A percentile compares a stretch with the other conserved stretches of the same genome.
Evolutionary conservation across 225 moss, liverwort and hornwort genomes (phyloP).

Genomic region (Physcomitrium patens): DNA sequence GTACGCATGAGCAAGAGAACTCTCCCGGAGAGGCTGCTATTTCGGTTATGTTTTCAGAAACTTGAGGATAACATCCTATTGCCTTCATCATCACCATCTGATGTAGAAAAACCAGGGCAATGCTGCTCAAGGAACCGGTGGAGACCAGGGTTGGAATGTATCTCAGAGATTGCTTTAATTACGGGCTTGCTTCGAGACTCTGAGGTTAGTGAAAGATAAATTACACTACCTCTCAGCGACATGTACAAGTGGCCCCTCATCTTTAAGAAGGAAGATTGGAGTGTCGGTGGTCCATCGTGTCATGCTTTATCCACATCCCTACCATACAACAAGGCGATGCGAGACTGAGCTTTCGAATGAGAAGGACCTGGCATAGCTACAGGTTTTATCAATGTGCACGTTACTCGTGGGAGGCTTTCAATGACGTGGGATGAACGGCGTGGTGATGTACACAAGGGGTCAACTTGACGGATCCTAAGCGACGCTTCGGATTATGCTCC

Average conservation of each 20-base stretch:
- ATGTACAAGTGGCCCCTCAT: background rate
- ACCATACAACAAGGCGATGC: background rate
- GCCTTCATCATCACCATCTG: background rate
- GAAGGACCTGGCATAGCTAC: background rate
- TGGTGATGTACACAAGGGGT: conserved; percentile 25
- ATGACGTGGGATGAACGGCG: background rate
- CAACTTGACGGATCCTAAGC: too few species aligned
- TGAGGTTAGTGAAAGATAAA: conserved; percentile 23
- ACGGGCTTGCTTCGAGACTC: conserved; percentile 37
- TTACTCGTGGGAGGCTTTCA: background rate
- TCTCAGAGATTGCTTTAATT: conserved; percentile 47
- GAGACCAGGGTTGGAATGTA: conserved; percentile 51
- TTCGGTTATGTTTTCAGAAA: conserved; percentile 34
- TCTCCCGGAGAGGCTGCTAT: conserved; percentile 24
- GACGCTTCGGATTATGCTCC: too few species aligned
- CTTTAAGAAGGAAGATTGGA: background rate
- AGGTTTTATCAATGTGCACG: background rate
- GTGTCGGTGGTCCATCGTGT: conserved; percentile 2
- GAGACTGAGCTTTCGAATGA: conserved; percentile 18
- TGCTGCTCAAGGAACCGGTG: conserved; percentile 39
- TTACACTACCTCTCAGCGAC: background rate
- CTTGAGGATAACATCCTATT: conserved; percentile 19
- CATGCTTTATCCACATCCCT: conserved; percentile 10
- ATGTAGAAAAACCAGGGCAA: conserved; percentile 25
- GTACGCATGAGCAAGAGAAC: conserved; percentile 25